phyloP scores from a whole-genome alignment of 2,329 filamentous ascomycete species.

The Cercospora sesami region DNA sequence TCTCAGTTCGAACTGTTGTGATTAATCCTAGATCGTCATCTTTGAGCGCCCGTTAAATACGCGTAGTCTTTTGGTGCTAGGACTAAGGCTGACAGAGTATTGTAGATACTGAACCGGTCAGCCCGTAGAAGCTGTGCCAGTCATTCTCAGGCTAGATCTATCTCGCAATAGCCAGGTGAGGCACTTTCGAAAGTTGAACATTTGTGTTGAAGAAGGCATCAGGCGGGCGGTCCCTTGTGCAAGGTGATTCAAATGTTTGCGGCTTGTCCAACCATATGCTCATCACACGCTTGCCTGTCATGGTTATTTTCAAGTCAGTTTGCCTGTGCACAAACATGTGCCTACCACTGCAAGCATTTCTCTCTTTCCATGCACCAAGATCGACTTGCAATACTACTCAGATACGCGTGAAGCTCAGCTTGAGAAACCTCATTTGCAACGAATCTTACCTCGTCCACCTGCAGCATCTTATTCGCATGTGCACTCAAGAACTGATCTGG shows the following conservation, averaged over 20 bases:
- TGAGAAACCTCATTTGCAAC: not conserved
- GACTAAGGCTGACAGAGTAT: not conserved
- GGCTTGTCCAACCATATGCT: not conserved
- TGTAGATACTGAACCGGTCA: not conserved
- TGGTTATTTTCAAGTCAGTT: not conserved
- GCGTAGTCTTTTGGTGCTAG: not conserved
- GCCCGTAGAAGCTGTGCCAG: not conserved
- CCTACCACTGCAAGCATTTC: not conserved
- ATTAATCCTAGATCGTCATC: not conserved
- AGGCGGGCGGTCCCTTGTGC: not conserved
- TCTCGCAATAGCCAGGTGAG: not conserved
- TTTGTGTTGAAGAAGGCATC: not conserved
- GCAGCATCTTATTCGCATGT: constrained; percentile 22
- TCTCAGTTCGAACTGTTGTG: not conserved
- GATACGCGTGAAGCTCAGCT: not conserved
- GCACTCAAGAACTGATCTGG: constrained; percentile 40
- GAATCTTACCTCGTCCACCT: not conserved
- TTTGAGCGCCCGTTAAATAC: too few species aligned
- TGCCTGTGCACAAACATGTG: not conserved
- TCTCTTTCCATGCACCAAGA: not conserved
- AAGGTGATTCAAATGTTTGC: not conserved
- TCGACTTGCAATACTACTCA: not conserved
- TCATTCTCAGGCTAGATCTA: not conserved
- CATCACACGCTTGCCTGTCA: not conserved
- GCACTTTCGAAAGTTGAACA: not conserved